A percentile compares a stretch with the other conserved stretches of the same genome.
Evolutionary conservation across 768 basidiomycete genomes (phyloP).

Genomic region (Kwoniella sp.): DNA sequence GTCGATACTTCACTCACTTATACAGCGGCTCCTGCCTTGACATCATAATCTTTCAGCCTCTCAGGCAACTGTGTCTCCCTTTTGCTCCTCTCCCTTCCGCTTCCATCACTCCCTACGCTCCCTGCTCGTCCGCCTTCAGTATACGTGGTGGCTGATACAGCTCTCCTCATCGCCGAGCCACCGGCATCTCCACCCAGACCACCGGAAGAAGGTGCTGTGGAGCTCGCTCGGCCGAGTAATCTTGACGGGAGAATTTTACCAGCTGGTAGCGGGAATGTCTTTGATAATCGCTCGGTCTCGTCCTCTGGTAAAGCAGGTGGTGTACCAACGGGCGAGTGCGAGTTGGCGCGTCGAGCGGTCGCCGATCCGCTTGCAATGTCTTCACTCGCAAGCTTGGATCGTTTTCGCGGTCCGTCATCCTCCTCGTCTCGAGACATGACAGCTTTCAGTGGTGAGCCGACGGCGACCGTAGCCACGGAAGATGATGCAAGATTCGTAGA

Average conservation of each 20-base stretch:
- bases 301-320: conserved; percentile 9
- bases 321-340: conserved; percentile 13
- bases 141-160: neutral
- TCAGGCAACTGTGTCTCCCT: conserved; percentile 34
- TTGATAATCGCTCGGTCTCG: conserved; percentile 5
- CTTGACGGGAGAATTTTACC: conserved; percentile 10
- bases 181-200: neutral
- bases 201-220: neutral
- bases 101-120: conserved; percentile 11
- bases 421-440: conserved; percentile 29
- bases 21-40: conserved; percentile 4
- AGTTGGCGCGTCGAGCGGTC: conserved; percentile 14
- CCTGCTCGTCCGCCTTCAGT: conserved; percentile 14
- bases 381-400: conserved; percentile 10
- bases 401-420: conserved; percentile 16
- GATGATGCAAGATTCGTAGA: conserved; percentile 19
- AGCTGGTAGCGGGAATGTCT: conserved; percentile 16
- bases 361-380: neutral
- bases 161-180: conserved; percentile 6
- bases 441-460: conserved; percentile 32
- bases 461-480: conserved; percentile 12
- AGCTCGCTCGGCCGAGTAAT: conserved; percentile 1
- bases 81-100: conserved; percentile 20
- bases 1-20: neutral
- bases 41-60: conserved; percentile 39